phyloP scores from a whole-genome alignment of 2,329 filamentous ascomycete species.

The Bipolaris victoriae region DNA sequence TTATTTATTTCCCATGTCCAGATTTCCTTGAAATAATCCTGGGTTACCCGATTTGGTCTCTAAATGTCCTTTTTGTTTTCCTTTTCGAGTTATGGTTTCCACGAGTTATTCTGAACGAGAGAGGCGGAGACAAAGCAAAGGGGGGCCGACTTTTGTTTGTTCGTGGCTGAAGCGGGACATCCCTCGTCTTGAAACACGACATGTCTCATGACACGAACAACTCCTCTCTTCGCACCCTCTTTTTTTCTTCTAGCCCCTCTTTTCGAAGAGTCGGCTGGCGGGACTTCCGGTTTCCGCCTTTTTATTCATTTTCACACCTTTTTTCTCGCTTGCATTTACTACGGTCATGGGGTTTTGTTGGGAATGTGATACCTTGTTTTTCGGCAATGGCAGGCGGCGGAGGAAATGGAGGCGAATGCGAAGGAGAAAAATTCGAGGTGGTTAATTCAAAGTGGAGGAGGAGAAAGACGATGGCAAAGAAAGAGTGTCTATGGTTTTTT shows the following conservation, averaged over 20 bases:
- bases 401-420: neutral
- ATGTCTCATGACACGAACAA: neutral
- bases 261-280: neutral
- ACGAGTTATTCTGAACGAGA: neutral
- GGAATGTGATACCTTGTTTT: slow-evolving; percentile 1
- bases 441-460: no score
- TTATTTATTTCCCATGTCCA: slow-evolving; percentile 13
- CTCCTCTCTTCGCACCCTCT: neutral
- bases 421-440: neutral
- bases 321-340: neutral
- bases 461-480: no score
- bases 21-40: slow-evolving; percentile 1
- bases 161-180: neutral
- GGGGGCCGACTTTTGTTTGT: no score
- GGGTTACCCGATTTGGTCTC: neutral
- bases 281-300: neutral
- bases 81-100: neutral
- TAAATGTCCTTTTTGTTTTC: neutral
- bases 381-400: neutral
- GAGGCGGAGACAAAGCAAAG: neutral
- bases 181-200: neutral
- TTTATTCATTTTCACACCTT: neutral
- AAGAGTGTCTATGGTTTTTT: no score
- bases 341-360: neutral
- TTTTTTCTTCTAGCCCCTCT: neutral